Base-by-base conservation (phyloP, 2,329 filamentous ascomycete genomes). In the Talaromyces sp. region DNA sequence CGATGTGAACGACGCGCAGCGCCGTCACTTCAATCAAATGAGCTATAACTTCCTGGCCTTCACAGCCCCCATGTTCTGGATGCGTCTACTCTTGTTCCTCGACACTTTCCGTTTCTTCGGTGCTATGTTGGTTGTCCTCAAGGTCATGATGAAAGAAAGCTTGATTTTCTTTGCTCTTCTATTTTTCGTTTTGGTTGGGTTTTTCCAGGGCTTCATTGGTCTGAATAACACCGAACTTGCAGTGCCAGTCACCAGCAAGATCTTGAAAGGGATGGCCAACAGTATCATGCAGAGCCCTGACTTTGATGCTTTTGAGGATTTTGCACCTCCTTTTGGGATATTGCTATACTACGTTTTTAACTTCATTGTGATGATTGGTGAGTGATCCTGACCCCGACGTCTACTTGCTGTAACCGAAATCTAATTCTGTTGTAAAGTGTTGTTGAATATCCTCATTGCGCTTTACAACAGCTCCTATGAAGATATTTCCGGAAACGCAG, bases 321-420 rank as follows among this genome's bases (percentile, higher is more conserved):
- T 98, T 75, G 91, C 90, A 25, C 93, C 91, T 13, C 95, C 95
- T 0, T 99, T 97, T 76, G 95, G 95, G 9, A 86, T 97, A 60
- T 91, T 97, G 37, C 88, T 99, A 10, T 99, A 99, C 82, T 99
- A 99, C 81, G 87, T 96, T 74, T 99, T 97, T 78, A 96, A 94
- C 19, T 99, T 99, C 73, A 89, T 98, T 45, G 91, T 99, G 73
- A 97, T 97, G 90, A 93, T 95, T 68, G 73, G 80, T 81, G 71
- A 69, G 77, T 72, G 6, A 9, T 13, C 27, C 25, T 22, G n/a
- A 13, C 4, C 10, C 17, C 27, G 27, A 31, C 6, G 27, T 22
- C 31, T 17, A 25, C 9, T 17, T 58, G 9, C 35, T 15, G 17
- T 41, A 9, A 9, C 17, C 3, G 22, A 22, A 7, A 4, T 22